Percentiles rank a stretch among this genome's conserved stretches.
Evolutionary conservation across 768 basidiomycete species (phyloP).

Genomic region (Auriscalpium vulgare): DNA sequence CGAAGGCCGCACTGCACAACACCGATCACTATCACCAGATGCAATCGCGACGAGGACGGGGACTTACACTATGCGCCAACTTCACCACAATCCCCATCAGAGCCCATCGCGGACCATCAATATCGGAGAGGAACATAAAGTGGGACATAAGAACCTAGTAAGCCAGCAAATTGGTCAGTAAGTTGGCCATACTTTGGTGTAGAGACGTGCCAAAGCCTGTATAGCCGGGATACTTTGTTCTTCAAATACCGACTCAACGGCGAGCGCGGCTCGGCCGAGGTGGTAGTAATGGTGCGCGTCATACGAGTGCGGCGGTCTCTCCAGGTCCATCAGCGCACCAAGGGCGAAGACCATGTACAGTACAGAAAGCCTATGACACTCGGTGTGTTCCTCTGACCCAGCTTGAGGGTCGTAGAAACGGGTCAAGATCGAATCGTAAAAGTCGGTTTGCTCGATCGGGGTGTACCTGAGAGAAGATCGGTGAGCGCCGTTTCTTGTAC

Average conservation of each 20-base stretch:
- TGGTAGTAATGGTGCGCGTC: conserved; percentile 57
- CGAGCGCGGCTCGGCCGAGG: conserved; percentile 48
- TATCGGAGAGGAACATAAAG: conserved; percentile 38
- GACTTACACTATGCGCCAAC: conserved; percentile 55
- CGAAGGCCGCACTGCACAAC: conserved; percentile 12
- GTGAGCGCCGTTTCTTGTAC: background rate
- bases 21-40: conserved; percentile 13
- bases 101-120: conserved; percentile 57
- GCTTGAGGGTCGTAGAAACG: conserved; percentile 44
- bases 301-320: conserved; percentile 40
- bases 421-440: conserved; percentile 40
- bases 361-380: conserved; percentile 49
- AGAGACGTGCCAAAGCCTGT: conserved; percentile 49
- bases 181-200: conserved; percentile 13
- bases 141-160: conserved; percentile 47
- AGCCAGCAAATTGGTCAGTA: background rate
- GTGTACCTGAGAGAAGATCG: conserved; percentile 41
- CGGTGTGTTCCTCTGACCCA: conserved; percentile 27
- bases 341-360: conserved; percentile 59
- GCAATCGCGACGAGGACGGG: conserved; percentile 9
- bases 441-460: conserved; percentile 54
- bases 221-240: conserved; percentile 55
- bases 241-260: conserved; percentile 57
- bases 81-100: conserved; percentile 67
- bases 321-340: conserved; percentile 54